Percentiles rank a stretch among this genome's conserved stretches.
Evolutionary conservation across 176 grass and related monocot genomes (phyloP).

Genomic region (barley (Hordeum vulgare)): DNA sequence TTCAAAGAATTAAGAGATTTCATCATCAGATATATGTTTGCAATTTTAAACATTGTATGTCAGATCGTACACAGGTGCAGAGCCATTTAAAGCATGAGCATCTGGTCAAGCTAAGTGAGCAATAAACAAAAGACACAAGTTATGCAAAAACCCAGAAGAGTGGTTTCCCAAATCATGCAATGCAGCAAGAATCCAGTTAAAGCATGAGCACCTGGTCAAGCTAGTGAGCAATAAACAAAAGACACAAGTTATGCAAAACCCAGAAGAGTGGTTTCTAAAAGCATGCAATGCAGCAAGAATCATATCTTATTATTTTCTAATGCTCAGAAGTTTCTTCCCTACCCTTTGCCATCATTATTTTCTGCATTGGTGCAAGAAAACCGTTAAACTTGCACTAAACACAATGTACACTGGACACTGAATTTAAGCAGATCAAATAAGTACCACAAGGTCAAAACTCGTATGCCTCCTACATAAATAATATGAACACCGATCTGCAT

Average conservation of each 20-base stretch:
- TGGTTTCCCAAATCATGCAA: neutral
- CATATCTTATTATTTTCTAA: neutral
- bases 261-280: neutral
- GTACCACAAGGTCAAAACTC: neutral
- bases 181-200: neutral
- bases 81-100: neutral
- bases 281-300: neutral
- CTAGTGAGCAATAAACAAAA: neutral
- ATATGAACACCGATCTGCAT: neutral
- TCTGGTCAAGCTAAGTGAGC: neutral
- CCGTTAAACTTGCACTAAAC: conserved; percentile 6
- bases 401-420: neutral
- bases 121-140: neutral
- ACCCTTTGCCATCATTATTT: neutral
- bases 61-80: neutral
- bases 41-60: neutral
- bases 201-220: neutral
- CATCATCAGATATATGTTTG: neutral
- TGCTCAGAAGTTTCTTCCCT: neutral
- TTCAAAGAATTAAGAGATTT: neutral
- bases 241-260: neutral
- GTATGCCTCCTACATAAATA: neutral
- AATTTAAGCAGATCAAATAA: conserved; percentile 1
- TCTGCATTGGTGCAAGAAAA: neutral
- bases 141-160: neutral